Conservation (phyloP, 129 eudicot genomes). For the Cynara cardunculus region DNA sequence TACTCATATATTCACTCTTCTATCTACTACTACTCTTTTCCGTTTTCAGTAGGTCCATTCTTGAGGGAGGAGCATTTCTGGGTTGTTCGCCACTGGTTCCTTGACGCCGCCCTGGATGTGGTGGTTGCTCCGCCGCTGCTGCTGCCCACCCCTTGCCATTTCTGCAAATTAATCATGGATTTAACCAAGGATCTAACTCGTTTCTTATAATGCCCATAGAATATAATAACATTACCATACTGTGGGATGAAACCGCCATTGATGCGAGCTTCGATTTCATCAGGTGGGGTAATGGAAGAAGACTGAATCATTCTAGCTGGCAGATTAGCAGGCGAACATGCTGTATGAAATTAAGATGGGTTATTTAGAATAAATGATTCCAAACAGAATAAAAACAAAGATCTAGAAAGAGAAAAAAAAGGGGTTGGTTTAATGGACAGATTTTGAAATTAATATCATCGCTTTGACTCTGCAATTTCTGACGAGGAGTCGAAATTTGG, state of each 20-base stretch:
- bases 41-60: conserved; percentile 68
- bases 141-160: conserved; percentile 18
- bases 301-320: conserved; percentile 24
- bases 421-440: background rate
- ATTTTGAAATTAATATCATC: background rate
- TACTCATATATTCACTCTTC: background rate
- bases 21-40: background rate
- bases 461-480: conserved; percentile 6
- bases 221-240: conserved; percentile 35
- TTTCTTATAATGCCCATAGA: background rate
- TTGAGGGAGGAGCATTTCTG: conserved; percentile 51
- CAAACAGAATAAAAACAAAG: background rate
- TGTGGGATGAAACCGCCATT: conserved; percentile 24
- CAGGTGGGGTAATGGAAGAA: conserved; percentile 7
- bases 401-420: background rate
- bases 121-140: conserved; percentile 22
- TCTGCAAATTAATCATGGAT: conserved; percentile 18
- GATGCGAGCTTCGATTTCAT: conserved; percentile 6
- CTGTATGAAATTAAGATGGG: background rate
- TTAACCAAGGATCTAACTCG: background rate
- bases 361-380: background rate
- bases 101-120: background rate
- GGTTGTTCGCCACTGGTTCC: conserved; percentile 27
- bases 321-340: conserved; percentile 24
- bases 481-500: background rate